A percentile compares a stretch with the other conserved stretches of the same genome.
Conservation (phyloP, 2,329 filamentous ascomycete genomes). For the Colletotrichum chrysophilum region DNA sequence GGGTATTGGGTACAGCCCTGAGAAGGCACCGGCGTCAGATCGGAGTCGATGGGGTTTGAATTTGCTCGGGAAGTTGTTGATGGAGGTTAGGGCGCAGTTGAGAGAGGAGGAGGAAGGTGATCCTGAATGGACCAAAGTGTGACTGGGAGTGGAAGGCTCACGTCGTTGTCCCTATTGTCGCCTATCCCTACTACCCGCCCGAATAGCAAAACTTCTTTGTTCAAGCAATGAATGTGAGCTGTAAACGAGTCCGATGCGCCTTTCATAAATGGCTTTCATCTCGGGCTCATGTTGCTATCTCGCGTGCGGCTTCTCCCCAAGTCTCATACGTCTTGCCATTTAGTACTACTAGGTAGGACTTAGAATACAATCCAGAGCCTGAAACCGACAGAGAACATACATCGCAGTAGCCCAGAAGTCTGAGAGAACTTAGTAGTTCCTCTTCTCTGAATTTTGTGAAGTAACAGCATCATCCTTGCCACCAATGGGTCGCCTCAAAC, state of each 20-base stretch:
- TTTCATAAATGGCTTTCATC: rapidly evolving
- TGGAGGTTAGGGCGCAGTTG: conserved; percentile 60
- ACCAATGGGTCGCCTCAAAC: not conserved
- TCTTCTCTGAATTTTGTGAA: rapidly evolving
- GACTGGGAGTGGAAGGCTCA: too few species aligned
- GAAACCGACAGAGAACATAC: too few species aligned
- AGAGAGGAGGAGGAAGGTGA: conserved; percentile 40
- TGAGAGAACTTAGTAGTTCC: rapidly evolving
- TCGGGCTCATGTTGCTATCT: rapidly evolving
- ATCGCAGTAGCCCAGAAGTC: rapidly evolving
- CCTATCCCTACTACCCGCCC: too few species aligned
- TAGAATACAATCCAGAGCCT: too few species aligned
- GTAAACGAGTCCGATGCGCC: rapidly evolving
- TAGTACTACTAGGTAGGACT: rapidly evolving
- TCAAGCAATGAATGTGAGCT: too few species aligned
- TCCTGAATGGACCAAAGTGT: rapidly evolving
- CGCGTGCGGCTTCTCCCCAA: rapidly evolving
- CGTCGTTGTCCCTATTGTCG: too few species aligned
- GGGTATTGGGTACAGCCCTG: conserved; percentile 66
- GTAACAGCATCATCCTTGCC: not conserved
- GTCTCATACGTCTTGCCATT: rapidly evolving
- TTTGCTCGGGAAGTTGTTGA: conserved; percentile 66
- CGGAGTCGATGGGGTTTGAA: conserved; percentile 66
- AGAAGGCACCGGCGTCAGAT: conserved; percentile 47
- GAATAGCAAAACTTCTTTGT: too few species aligned